These are phyloP conservation scores for Penicillium expansum DNA, from an alignment of 2,329 filamentous ascomycete species.

Conservation along the genomic window DNA sequence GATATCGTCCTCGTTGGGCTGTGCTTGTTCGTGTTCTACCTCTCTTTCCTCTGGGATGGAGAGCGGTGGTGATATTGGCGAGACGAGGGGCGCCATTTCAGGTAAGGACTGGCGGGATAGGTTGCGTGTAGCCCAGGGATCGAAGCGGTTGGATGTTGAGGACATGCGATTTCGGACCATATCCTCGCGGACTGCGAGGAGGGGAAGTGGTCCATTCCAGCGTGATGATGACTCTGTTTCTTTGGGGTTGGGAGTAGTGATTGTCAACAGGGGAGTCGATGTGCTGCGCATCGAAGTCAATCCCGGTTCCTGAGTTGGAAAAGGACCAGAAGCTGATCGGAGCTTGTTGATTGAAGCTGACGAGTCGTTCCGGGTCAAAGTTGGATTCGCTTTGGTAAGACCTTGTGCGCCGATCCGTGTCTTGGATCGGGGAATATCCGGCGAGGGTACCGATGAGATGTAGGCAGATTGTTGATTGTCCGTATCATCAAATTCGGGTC, in stretches of 20 bases:
- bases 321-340: neutral
- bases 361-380: slow-evolving; percentile 14
- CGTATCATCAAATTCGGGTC: slow-evolving; percentile 13
- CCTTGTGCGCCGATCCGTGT: slow-evolving; percentile 7
- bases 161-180: slow-evolving; percentile 46
- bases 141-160: slow-evolving; percentile 35
- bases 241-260: slow-evolving; percentile 11
- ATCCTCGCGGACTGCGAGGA: slow-evolving; percentile 56
- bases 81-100: slow-evolving; percentile 15
- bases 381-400: slow-evolving; percentile 3
- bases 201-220: slow-evolving; percentile 41
- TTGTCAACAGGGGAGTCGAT: slow-evolving; percentile 25
- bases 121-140: slow-evolving; percentile 31
- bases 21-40: neutral
- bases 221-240: slow-evolving; percentile 20
- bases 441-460: slow-evolving; percentile 6
- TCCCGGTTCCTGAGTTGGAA: neutral
- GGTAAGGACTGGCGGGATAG: slow-evolving; percentile 28
- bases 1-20: slow-evolving; percentile 60
- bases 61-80: slow-evolving; percentile 18
- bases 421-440: slow-evolving; percentile 10
- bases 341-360: slow-evolving; percentile 10
- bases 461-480: slow-evolving; percentile 17
- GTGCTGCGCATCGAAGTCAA: slow-evolving; percentile 8
- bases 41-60: slow-evolving; percentile 27